These are phyloP conservation scores for Podila horticola DNA, from an alignment of 192 early-diverging fungal species.

Conservation along the genomic window DNA sequence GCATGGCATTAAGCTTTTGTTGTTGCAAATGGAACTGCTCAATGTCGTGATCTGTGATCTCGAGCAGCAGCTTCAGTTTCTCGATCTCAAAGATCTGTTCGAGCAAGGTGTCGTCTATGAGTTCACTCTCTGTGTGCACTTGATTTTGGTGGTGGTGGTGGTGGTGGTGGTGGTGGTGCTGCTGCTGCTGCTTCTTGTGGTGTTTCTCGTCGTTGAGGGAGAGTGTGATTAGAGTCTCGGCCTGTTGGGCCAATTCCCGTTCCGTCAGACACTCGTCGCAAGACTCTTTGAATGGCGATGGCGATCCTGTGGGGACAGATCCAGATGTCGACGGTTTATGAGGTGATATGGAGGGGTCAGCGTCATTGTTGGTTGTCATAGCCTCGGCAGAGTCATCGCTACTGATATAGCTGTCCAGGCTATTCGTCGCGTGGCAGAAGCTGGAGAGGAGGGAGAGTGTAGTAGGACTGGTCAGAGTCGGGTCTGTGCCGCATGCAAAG, in stretches of 20 bases:
- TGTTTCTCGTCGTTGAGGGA: neutral
- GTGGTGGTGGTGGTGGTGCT: too few species aligned
- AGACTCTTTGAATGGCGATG: too few species aligned
- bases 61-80: slow-evolving; percentile 5
- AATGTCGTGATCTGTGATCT: slow-evolving; percentile 10
- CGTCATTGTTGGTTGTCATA: neutral
- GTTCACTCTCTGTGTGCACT: neutral
- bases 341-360: neutral
- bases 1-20: neutral
- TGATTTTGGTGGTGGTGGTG: neutral
- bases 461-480: neutral
- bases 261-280: too few species aligned
- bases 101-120: neutral
- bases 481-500: neutral
- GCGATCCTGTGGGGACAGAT: too few species aligned
- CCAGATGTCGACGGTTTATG: too few species aligned
- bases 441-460: neutral
- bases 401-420: neutral
- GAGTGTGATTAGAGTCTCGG: neutral
- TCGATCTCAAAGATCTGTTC: slow-evolving; percentile 6
- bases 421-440: neutral
- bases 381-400: neutral
- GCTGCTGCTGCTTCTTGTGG: neutral
- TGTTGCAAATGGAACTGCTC: slow-evolving; percentile 1
- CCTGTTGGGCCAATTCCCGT: too few species aligned